phyloP scores from a whole-genome alignment of 2,329 filamentous ascomycete genomes.

The Trichoderma sp. region DNA sequence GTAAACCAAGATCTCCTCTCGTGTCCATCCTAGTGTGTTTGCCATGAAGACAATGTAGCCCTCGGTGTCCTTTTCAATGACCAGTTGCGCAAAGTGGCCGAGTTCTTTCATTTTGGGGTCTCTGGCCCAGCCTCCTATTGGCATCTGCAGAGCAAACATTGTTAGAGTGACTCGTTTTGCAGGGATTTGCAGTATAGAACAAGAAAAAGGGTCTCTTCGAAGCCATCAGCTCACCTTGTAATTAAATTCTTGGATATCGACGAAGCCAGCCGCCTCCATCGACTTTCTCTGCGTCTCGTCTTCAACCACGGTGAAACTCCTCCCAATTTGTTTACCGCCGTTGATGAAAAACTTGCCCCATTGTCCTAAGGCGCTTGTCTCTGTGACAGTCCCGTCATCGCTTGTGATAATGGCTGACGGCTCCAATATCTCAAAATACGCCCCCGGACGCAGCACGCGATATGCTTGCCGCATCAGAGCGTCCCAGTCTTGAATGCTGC shows the following conservation, averaged over 20 bases:
- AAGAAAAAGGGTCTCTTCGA: neutral
- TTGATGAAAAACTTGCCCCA: slow-evolving; percentile 36
- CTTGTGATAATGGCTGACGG: slow-evolving; percentile 32
- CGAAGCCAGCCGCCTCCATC: slow-evolving; percentile 34
- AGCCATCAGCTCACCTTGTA: slow-evolving; percentile 28
- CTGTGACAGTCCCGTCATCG: slow-evolving; percentile 36
- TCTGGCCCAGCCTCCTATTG: slow-evolving; percentile 31
- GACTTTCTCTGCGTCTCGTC: slow-evolving; percentile 29
- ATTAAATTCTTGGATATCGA: slow-evolving; percentile 30
- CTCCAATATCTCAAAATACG: slow-evolving; percentile 42
- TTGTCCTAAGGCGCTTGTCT: slow-evolving; percentile 32
- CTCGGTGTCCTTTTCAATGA: slow-evolving; percentile 39
- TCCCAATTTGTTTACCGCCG: slow-evolving; percentile 36
- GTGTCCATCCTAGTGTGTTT: slow-evolving; percentile 18
- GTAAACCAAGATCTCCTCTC: slow-evolving; percentile 23
- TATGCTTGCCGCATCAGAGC: slow-evolving; percentile 53
- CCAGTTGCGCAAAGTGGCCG: slow-evolving; percentile 34
- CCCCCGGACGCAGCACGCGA: slow-evolving; percentile 58
- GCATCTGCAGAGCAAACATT: slow-evolving; percentile 22
- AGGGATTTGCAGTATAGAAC: neutral
- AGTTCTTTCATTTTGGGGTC: slow-evolving; percentile 32
- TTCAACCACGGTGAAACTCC: slow-evolving; percentile 34
- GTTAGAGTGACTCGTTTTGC: neutral
- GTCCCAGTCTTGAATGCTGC: slow-evolving; percentile 58
- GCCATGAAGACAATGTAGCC: slow-evolving; percentile 31